phyloP scores from a whole-genome alignment of 108 stramenopile species.

The Chaetoceros muelleri region DNA sequence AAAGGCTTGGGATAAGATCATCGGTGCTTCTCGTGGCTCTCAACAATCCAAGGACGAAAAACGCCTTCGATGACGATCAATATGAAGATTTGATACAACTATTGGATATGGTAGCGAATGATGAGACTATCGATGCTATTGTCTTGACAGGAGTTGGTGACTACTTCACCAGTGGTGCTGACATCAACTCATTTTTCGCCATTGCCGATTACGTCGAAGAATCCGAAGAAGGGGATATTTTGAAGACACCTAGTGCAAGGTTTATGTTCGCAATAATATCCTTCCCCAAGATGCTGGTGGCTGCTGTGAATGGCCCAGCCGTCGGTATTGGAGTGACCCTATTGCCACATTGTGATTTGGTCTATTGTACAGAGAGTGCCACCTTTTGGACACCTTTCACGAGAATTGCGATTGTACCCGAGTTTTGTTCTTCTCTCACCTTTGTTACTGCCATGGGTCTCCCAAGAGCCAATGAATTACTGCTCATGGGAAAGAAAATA shows the following conservation, averaged over 20 bases:
- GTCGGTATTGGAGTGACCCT: constrained; percentile 46
- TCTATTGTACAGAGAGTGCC: constrained; percentile 22
- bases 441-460: constrained; percentile 32
- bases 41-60: constrained; percentile 26
- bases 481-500: constrained; percentile 33
- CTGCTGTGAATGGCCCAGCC: constrained; percentile 58
- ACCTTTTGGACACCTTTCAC: constrained; percentile 59
- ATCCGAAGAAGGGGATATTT: constrained; percentile 6
- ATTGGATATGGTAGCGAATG: constrained; percentile 16
- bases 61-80: constrained; percentile 33
- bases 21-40: constrained; percentile 27
- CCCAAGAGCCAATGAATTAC: constrained; percentile 31
- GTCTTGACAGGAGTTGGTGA: constrained; percentile 42
- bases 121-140: constrained; percentile 25
- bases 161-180: constrained; percentile 44
- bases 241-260: constrained; percentile 18
- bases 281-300: constrained; percentile 40
- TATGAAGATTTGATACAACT: constrained; percentile 32
- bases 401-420: constrained; percentile 39
- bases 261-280: constrained; percentile 30
- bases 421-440: constrained; percentile 33
- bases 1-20: constrained; percentile 8
- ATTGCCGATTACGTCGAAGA: background rate
- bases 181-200: constrained; percentile 23
- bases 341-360: constrained; percentile 37